Base-by-base conservation (phyloP, 192 early-diverging fungal genomes). In the Dissophora globulifera region DNA sequence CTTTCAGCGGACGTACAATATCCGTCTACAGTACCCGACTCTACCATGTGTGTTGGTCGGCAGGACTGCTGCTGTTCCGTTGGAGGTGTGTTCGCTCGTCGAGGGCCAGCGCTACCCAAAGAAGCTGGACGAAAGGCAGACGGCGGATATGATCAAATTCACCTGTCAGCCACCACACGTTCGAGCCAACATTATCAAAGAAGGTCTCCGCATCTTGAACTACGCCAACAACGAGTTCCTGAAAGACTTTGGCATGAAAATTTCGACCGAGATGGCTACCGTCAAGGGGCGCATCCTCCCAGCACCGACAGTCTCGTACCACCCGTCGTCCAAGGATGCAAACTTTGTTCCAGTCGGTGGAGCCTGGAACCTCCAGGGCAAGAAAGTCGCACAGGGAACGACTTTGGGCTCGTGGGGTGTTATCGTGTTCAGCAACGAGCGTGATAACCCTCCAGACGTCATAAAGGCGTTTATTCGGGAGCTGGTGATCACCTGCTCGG, bases 111-210 rank as follows among this genome's bases (percentile, higher is more conserved):
- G 93, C 31, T 90, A 93, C 80, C 76, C 85, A 75, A 85, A 91
- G 70, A 94, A 94, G 66, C 82, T 97, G 20, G 90, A 93, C 61
- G 93, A 96, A 51, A 71, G 74, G 25, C 91, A 95, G 83, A 97
- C 96, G 0, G 91, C 93, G 0, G 95, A 98, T 64, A 97, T 98
- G 95, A 96, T 98, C 74, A 93, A 89, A 30, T 95, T 95, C 69
- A 95, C 95, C 1, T 94, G 93, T 61, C 89, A 93, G 79, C 83
- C 81, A 20, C 96, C 96, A 1, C 80, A 85, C 50, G 85, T 92
- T 26, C 92, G 96, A 47, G 85, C 88, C 57, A 86, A 90, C 69
- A 93, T 90, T 66, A 98, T 98, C 67, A 87, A 84, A 12, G 83
- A 89, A 19, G 91, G 89, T 7, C 78, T 94, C 40, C 78, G 78